Conservation (phyloP, 352 stramenopile species). For the Pilasporangium apinafurcum region DNA sequence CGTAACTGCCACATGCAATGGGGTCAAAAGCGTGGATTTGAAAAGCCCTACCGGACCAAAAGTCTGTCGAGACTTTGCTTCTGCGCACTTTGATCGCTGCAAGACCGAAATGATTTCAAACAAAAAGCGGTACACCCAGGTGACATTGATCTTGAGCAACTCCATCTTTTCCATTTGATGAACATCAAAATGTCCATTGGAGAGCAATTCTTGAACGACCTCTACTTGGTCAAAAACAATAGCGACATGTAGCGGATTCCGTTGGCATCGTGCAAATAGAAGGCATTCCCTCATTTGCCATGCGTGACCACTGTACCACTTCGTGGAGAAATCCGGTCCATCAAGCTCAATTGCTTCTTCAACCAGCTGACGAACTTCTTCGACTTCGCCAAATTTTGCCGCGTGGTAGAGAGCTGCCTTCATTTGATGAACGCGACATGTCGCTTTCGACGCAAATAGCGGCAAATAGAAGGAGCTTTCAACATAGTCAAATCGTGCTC, state of each 20-base stretch:
- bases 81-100: conserved; percentile 32
- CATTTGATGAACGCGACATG: conserved; percentile 32
- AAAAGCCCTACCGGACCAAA: conserved; percentile 58
- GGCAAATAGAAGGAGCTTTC: conserved; percentile 37
- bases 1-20: conserved; percentile 66
- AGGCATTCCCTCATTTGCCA: conserved; percentile 15
- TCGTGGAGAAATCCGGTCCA: conserved; percentile 47
- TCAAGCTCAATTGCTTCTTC: conserved; percentile 46
- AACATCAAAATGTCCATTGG: conserved; percentile 56
- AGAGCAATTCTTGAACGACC: conserved; percentile 56
- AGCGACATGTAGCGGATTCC: conserved; percentile 72
- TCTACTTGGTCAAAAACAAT: conserved; percentile 65
- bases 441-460: conserved; percentile 30
- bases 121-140: conserved; percentile 60
- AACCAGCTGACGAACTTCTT: conserved; percentile 37
- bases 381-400: conserved; percentile 53
- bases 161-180: conserved; percentile 73
- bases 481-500: conserved; percentile 61
- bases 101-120: conserved; percentile 60
- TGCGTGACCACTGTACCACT: conserved; percentile 44
- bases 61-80: conserved; percentile 23
- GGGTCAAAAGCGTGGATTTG: conserved; percentile 57
- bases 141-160: conserved; percentile 52
- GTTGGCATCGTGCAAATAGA: conserved; percentile 35
- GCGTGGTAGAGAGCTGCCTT: conserved; percentile 57